Conservation (phyloP, 331 rosid species). For the Stylosanthes scabra region DNA sequence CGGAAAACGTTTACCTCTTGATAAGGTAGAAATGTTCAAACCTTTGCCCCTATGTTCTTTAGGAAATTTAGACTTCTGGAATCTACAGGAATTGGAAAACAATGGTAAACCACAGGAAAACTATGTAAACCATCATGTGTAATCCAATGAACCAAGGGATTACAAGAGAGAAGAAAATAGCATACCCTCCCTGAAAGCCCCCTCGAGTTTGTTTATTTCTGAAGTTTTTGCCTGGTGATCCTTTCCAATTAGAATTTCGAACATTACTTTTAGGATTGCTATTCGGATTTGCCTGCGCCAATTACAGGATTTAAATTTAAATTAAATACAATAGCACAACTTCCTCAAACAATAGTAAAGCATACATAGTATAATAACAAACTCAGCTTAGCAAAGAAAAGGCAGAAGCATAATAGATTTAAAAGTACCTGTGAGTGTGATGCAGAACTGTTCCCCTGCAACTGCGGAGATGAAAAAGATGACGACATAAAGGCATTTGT, state of each 20-base stretch:
- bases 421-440: conserved; percentile 65
- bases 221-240: conserved; percentile 54
- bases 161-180: conserved; percentile 6
- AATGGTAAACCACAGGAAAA: conserved; percentile 35
- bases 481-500: conserved; percentile 47
- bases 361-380: conserved; percentile 1
- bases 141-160: conserved; percentile 14
- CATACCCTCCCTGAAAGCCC: conserved; percentile 59
- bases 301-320: conserved; percentile 3
- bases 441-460: conserved; percentile 51
- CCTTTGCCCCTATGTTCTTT: conserved; percentile 63
- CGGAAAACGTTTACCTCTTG: background rate
- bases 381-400: conserved; percentile 9
- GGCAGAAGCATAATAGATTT: background rate
- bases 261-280: conserved; percentile 43
- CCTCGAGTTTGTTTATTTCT: conserved; percentile 61
- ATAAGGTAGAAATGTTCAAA: conserved; percentile 44
- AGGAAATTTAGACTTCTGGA: conserved; percentile 68
- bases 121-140: conserved; percentile 17
- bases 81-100: conserved; percentile 54
- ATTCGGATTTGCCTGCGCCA: conserved; percentile 60
- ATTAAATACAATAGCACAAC: conserved; percentile 15
- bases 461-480: conserved; percentile 50
- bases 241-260: conserved; percentile 61
- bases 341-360: conserved; percentile 6